These are phyloP conservation scores for Sindora glabra DNA, from an alignment of 306 rosid species.

Conservation along the genomic window DNA sequence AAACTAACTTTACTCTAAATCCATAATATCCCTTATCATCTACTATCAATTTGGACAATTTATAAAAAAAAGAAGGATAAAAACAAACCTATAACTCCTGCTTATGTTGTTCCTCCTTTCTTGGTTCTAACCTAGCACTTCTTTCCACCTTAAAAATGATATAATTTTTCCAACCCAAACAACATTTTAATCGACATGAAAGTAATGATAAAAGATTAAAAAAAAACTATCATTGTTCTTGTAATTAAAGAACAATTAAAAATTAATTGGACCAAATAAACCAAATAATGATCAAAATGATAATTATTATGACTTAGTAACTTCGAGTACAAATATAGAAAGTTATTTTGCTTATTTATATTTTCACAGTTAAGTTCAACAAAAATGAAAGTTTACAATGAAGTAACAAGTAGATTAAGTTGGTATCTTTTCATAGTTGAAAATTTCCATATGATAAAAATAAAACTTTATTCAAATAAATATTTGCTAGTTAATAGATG, in stretches of 20 bases:
- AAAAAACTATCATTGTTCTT: background rate
- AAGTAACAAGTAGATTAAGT: background rate
- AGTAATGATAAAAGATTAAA: background rate
- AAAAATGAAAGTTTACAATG: background rate
- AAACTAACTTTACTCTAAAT: no score
- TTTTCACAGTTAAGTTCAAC: no score
- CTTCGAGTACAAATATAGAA: background rate
- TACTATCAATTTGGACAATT: background rate
- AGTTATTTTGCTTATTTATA: background rate
- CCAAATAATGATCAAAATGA: background rate
- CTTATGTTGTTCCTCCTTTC: slow-evolving; percentile 38
- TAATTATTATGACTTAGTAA: no score
- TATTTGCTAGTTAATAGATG: no score
- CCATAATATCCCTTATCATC: background rate
- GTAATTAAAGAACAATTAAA: no score
- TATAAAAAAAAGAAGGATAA: background rate
- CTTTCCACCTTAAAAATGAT: slow-evolving; percentile 49
- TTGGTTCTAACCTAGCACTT: slow-evolving; percentile 44
- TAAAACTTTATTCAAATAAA: no score
- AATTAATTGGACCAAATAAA: background rate
- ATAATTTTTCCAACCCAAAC: slow-evolving; percentile 36
- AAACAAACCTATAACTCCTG: slow-evolving; percentile 33
- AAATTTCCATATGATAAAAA: no score
- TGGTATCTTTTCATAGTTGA: background rate
- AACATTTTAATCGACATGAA: no score